Conservation (phyloP, 2,329 filamentous ascomycete species). For the Raffaelea ambrosiae region DNA sequence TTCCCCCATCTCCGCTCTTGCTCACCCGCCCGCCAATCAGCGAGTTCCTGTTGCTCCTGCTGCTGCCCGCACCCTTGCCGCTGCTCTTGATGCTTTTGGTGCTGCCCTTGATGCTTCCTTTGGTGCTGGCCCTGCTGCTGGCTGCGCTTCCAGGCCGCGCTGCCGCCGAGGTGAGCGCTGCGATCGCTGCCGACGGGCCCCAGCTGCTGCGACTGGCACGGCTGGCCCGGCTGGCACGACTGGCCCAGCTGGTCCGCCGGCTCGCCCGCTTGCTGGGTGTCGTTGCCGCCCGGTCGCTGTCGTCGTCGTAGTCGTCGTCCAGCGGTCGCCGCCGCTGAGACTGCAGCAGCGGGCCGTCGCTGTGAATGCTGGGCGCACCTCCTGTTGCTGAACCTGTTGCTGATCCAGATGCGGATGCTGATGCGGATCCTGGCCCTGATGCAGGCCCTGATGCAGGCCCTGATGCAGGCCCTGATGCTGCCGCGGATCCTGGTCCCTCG, state of each 20-base stretch:
- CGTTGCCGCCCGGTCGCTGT: slow-evolving; percentile 6
- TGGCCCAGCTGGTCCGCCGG: slow-evolving; percentile 4
- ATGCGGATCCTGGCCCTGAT: too few relatives aligned
- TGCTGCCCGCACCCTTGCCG: slow-evolving; percentile 1
- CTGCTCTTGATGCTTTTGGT: slow-evolving; percentile 2
- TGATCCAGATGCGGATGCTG: slow-evolving; percentile 9
- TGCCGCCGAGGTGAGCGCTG: slow-evolving; percentile 2
- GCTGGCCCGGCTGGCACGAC: not conserved
- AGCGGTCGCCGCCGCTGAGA: slow-evolving; percentile 10
- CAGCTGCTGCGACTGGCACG: slow-evolving; percentile 9
- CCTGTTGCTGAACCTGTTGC: slow-evolving; percentile 5
- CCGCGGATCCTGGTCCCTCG: too few relatives aligned
- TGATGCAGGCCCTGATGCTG: too few relatives aligned
- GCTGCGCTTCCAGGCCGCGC: slow-evolving; percentile 3
- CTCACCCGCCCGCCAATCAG: slow-evolving; percentile 5
- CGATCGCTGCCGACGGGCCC: slow-evolving; percentile 6
- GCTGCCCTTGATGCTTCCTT: slow-evolving; percentile 4
- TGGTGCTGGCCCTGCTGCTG: slow-evolving; percentile 6
- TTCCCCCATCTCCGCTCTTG: slow-evolving; percentile 9
- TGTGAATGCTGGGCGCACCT: too few relatives aligned
- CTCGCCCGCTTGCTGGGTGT: not conserved
- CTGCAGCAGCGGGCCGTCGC: not conserved
- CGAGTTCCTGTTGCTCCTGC: not conserved
- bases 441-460: too few relatives aligned
- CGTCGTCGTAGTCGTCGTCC: slow-evolving; percentile 1